Conservation (phyloP, 495 filamentous ascomycete species). For the Xylaria scruposa region DNA sequence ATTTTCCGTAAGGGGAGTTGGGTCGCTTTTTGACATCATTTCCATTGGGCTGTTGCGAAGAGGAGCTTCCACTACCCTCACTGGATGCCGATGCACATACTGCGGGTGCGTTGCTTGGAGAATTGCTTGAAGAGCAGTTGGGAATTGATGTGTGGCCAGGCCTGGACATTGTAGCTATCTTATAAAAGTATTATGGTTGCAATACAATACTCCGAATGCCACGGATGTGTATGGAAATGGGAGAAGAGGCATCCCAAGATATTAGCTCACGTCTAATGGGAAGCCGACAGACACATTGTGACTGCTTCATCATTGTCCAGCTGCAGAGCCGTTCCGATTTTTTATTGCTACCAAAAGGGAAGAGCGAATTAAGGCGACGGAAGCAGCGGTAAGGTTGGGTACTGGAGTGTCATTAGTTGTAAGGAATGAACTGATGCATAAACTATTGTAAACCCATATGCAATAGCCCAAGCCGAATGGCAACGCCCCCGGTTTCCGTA, state of each 20-base stretch:
- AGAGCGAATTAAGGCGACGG: not conserved
- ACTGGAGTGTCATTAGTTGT: not conserved
- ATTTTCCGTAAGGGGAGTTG: not conserved
- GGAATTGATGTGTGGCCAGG: not conserved
- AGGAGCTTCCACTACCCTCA: not conserved
- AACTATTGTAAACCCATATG: not conserved
- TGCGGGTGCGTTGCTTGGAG: not conserved
- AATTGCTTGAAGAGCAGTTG: not conserved
- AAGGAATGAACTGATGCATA: constrained; percentile 1
- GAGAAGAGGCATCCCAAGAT: not conserved
- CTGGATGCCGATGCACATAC: not conserved
- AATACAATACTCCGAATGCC: not conserved
- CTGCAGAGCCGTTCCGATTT: not conserved
- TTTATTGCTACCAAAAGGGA: not conserved
- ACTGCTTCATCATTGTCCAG: not conserved
- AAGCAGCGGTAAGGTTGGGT: not conserved
- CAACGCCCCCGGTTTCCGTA: not conserved
- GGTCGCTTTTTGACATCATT: not conserved
- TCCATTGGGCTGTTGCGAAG: not conserved
- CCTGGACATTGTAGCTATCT: not conserved
- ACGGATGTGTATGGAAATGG: not conserved
- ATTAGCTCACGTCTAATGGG: not conserved
- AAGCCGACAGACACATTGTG: too few relatives aligned
- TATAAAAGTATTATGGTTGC: not conserved
- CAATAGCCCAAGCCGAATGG: not conserved